Evolutionary conservation across 2,329 filamentous ascomycete genomes (phyloP).

Genomic region (Aspergillus sojae): DNA sequence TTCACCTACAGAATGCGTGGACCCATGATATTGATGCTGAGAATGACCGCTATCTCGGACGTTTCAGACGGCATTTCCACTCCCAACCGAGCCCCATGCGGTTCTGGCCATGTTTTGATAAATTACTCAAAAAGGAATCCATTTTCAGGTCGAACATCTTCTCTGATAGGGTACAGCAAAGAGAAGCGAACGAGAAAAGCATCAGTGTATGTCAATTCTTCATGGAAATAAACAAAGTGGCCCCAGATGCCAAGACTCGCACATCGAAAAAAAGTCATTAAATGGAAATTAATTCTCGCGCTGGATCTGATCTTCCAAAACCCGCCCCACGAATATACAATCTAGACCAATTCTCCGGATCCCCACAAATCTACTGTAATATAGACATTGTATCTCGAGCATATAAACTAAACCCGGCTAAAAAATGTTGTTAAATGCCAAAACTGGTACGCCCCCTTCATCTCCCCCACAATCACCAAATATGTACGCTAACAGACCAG

Average conservation of each 20-base stretch:
- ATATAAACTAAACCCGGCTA: background rate
- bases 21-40: background rate
- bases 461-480: background rate
- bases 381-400: background rate
- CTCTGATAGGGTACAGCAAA: background rate
- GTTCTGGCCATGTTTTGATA: too few species aligned
- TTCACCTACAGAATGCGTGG: background rate
- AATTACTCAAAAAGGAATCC: background rate
- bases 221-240: background rate
- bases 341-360: background rate
- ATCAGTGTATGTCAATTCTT: background rate
- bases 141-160: background rate
- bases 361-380: background rate
- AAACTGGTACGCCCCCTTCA: conserved; percentile 31
- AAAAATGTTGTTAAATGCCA: conserved; percentile 39
- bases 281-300: background rate
- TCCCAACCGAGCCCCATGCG: too few species aligned
- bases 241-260: conserved; percentile 24
- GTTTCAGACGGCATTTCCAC: too few species aligned
- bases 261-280: conserved; percentile 9
- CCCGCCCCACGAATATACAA: background rate
- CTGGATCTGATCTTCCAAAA: background rate
- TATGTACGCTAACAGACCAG: conserved; percentile 7
- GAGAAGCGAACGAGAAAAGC: background rate
- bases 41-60: background rate